Evolutionary conservation across 179 eudicot species (phyloP).

Genomic region (Spinacia oleracea): DNA sequence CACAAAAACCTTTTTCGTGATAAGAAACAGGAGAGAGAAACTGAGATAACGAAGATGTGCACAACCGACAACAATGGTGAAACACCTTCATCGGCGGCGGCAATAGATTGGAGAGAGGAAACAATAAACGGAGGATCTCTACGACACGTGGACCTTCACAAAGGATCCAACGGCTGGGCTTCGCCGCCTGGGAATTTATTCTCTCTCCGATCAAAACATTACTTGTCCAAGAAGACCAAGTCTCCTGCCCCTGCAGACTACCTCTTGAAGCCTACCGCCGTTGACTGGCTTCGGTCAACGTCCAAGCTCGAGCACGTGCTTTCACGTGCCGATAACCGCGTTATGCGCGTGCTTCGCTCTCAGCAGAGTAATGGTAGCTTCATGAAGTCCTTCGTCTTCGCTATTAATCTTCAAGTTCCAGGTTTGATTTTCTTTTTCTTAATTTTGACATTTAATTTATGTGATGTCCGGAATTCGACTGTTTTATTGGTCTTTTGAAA

Average conservation of each 20-base stretch:
- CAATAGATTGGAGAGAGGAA: slow-evolving; percentile 57
- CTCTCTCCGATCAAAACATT: slow-evolving; percentile 54
- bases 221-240: slow-evolving; percentile 56
- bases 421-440: slow-evolving; percentile 25
- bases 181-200: slow-evolving; percentile 83
- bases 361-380: slow-evolving; percentile 32
- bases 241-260: slow-evolving; percentile 52
- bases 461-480: background rate
- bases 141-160: slow-evolving; percentile 58
- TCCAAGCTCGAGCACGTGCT: slow-evolving; percentile 75
- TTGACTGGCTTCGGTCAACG: slow-evolving; percentile 75
- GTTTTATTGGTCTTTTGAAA: background rate
- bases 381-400: slow-evolving; percentile 58
- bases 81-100: background rate
- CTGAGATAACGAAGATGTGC: background rate
- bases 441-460: background rate
- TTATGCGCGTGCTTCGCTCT: slow-evolving; percentile 41
- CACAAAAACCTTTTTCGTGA: background rate
- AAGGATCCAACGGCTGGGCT: slow-evolving; percentile 89
- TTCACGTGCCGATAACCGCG: slow-evolving; percentile 65
- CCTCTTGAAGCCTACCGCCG: slow-evolving; percentile 68
- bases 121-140: slow-evolving; percentile 70
- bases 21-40: background rate
- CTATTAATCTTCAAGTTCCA: slow-evolving; percentile 80
- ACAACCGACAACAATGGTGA: slow-evolving; percentile 10